Evolutionary conservation across 768 basidiomycete species (phyloP), one percentile per base, ranked within the genome.

Genomic region (Xerocomellus intermedius): DNA sequence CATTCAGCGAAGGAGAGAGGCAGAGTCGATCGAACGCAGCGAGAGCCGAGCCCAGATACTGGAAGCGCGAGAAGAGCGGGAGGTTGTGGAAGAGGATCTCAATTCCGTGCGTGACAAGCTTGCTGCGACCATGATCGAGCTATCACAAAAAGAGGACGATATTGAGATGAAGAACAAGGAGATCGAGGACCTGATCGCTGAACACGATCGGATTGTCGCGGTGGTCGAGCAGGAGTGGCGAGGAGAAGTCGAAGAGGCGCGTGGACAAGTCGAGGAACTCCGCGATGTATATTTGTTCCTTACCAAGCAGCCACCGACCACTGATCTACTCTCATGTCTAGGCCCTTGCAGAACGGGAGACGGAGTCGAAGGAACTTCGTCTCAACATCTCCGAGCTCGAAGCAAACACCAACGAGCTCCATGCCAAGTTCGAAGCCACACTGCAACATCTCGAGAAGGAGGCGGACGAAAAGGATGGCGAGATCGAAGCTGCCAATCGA

Each of bases 131-230:
- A 79, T 85, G 67, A 92, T 94, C 58, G 91, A 92, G 70, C 73
- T 93, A 26, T 87, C 91, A 69, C 86, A 91, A 69, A 89, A 84
- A 70, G 90, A 95, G 63, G 89, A 94, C 57, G 94, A 96, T 30
- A 70, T 94, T 21, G 91, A 94, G 49, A 75, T 85, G 68, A 88
- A 89, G 75, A 81, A 81, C 52, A 75, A 79, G 55, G 91, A 93
- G 68, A 83, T 94, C 42, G 85, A 89, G 4, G 89, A 94, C 45
- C 69, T 96, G 42, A 79, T 93, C 5, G 74, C 73, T 7, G 88
- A 93, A 64, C 88, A 91, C 65, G 79, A 85, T 49, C 78, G 82
- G 28, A 86, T 90, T 50, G 82, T 92, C 3, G 80, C 81, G 19
- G 79, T 81, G 3, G 86, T 93, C 8, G 90, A 92, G 63, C 82